Percentiles rank a stretch among this genome's conserved stretches.
Conservation (phyloP, 2,329 filamentous ascomycete species). For the Zarea fungicola region DNA sequence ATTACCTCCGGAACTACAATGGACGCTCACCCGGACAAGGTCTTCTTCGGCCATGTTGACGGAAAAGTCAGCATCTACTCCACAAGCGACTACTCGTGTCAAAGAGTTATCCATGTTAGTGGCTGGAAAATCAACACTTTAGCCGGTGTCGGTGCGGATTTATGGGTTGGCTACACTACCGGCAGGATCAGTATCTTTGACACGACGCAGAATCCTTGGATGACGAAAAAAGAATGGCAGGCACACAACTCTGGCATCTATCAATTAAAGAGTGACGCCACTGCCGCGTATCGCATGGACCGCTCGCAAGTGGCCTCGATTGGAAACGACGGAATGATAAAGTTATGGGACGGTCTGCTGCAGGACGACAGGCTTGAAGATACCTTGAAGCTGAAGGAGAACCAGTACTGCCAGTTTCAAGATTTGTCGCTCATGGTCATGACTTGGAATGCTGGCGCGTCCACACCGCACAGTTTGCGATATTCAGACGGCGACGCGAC, state of each 20-base stretch:
- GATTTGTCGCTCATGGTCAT: slow-evolving; percentile 75
- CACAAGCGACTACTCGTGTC: slow-evolving; percentile 65
- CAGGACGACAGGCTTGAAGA: slow-evolving; percentile 92
- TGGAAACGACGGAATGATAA: slow-evolving; percentile 79
- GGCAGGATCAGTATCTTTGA: slow-evolving; percentile 94
- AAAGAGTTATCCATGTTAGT: slow-evolving; percentile 80
- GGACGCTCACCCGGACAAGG: slow-evolving; percentile 66
- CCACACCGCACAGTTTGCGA: slow-evolving; percentile 77
- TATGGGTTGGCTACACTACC: slow-evolving; percentile 94
- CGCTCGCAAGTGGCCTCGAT: slow-evolving; percentile 80
- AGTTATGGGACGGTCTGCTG: slow-evolving; percentile 86
- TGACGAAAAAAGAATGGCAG: slow-evolving; percentile 88
- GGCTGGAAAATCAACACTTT: slow-evolving; percentile 93
- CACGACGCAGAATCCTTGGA: slow-evolving; percentile 75
- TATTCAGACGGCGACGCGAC: slow-evolving; percentile 63
- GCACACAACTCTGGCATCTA: slow-evolving; percentile 81
- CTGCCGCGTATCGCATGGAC: slow-evolving; percentile 80
- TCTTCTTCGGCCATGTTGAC: slow-evolving; percentile 88
- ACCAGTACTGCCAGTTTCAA: slow-evolving; percentile 79
- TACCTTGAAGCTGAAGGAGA: slow-evolving; percentile 79
- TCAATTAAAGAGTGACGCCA: slow-evolving; percentile 70
- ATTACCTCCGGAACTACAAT: slow-evolving; percentile 79
- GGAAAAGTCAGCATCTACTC: slow-evolving; percentile 96
- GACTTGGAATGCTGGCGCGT: slow-evolving; percentile 97
- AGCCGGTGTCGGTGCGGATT: slow-evolving; percentile 69